Percentiles rank a stretch among this genome's conserved stretches.
Evolutionary conservation across 2,329 filamentous ascomycete genomes (phyloP).

Genomic region (Bipolaris gigantea): DNA sequence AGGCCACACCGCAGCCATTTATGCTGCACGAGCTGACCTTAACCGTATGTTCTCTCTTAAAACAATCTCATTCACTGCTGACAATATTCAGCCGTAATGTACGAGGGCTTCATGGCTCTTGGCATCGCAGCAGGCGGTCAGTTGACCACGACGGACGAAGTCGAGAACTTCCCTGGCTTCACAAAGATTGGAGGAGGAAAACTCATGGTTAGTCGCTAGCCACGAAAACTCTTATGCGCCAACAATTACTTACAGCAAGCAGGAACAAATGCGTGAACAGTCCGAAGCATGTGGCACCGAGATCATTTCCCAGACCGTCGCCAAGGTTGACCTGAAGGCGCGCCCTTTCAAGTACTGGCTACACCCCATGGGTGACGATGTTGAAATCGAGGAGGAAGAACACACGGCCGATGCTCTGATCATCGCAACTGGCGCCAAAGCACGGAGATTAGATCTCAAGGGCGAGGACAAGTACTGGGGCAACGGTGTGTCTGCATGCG

Average conservation of each 20-base stretch:
- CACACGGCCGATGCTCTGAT: slow-evolving; percentile 92
- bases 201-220: slow-evolving; percentile 67
- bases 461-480: slow-evolving; percentile 98
- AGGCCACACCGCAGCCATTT: slow-evolving; percentile 95
- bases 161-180: slow-evolving; percentile 98
- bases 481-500: slow-evolving; percentile 92
- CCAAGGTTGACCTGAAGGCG: slow-evolving; percentile 77
- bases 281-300: slow-evolving; percentile 89
- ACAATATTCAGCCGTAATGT: slow-evolving; percentile 70
- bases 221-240: background rate
- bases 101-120: slow-evolving; percentile 97
- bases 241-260: slow-evolving; percentile 14
- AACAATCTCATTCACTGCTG: slow-evolving; percentile 9
- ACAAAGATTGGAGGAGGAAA: slow-evolving; percentile 83
- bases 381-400: slow-evolving; percentile 65
- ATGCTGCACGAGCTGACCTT: slow-evolving; percentile 90
- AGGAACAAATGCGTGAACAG: slow-evolving; percentile 89
- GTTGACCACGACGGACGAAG: slow-evolving; percentile 95
- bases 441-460: slow-evolving; percentile 75
- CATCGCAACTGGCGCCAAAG: slow-evolving; percentile 92
- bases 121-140: slow-evolving; percentile 95
- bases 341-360: slow-evolving; percentile 88
- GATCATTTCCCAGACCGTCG: slow-evolving; percentile 90
- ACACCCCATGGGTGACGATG: slow-evolving; percentile 75
- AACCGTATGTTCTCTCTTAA: slow-evolving; percentile 62